phyloP scores from a whole-genome alignment of 176 grass and related monocot genomes.

The Avena atlantica region DNA sequence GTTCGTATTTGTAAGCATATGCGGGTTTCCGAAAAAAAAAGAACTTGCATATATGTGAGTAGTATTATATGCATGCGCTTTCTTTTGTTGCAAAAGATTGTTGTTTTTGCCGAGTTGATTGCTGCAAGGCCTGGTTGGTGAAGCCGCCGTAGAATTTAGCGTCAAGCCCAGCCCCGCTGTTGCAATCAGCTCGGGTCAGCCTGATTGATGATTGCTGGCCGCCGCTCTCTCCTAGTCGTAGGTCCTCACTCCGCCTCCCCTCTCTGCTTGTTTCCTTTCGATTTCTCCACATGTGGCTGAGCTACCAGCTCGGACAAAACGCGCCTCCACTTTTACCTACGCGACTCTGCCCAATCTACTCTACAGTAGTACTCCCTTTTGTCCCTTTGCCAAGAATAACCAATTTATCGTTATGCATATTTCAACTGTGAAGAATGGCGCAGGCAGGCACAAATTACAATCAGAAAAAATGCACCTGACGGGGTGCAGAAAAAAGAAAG shows the following conservation, averaged over 20 bases:
- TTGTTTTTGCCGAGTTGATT: neutral
- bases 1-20: too few relatives aligned
- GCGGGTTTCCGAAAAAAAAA: too few relatives aligned
- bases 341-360: neutral
- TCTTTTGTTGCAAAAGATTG: too few relatives aligned
- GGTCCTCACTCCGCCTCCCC: neutral
- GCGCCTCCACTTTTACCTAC: neutral
- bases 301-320: constrained; percentile 32
- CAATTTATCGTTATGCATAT: neutral
- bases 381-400: neutral
- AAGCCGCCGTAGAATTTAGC: constrained; percentile 34
- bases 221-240: constrained; percentile 10
- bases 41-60: too few relatives aligned
- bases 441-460: neutral
- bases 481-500: neutral
- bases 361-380: neutral
- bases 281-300: constrained; percentile 26
- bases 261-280: neutral
- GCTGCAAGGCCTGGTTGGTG: neutral
- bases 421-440: neutral
- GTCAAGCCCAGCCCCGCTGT: constrained; percentile 29
- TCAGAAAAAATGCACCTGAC: neutral
- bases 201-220: constrained; percentile 26
- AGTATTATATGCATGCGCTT: too few relatives aligned
- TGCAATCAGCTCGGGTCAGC: constrained; percentile 27